Evolutionary conservation across 805 yeast species (phyloP).

Genomic region (Kazachstania kunashirensis): DNA sequence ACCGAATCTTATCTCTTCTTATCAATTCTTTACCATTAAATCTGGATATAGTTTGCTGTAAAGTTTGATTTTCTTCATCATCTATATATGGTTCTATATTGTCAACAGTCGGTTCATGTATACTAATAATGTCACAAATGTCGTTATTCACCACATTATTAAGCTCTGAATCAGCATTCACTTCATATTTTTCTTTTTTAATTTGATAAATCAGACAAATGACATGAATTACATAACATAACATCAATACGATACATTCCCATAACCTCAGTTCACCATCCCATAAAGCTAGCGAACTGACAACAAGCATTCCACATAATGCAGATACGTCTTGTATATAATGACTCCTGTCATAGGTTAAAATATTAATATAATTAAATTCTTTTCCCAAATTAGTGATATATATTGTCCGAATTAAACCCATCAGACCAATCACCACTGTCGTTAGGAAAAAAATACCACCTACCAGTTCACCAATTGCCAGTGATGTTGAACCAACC

Average conservation of each 20-base stretch:
- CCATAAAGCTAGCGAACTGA: constrained; percentile 42
- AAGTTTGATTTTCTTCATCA: neutral
- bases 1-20: constrained; percentile 14
- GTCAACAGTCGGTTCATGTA: neutral
- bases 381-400: neutral
- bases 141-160: neutral
- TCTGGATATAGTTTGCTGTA: constrained; percentile 7
- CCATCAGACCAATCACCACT: constrained; percentile 73
- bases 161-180: neutral
- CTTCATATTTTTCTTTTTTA: neutral
- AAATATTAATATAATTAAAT: neutral
- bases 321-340: constrained; percentile 56
- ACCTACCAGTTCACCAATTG: constrained; percentile 85
- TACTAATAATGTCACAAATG: constrained; percentile 1
- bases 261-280: constrained; percentile 45
- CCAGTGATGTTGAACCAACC: constrained; percentile 61
- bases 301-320: constrained; percentile 39
- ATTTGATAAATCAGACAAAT: neutral
- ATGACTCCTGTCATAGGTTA: constrained; percentile 28
- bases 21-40: constrained; percentile 12
- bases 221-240: neutral
- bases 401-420: constrained; percentile 30
- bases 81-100: no score
- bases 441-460: constrained; percentile 77
- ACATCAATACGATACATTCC: constrained; percentile 40